Conservation (phyloP, 2,329 filamentous ascomycete genomes). For the Chaetomium strumarium region DNA sequence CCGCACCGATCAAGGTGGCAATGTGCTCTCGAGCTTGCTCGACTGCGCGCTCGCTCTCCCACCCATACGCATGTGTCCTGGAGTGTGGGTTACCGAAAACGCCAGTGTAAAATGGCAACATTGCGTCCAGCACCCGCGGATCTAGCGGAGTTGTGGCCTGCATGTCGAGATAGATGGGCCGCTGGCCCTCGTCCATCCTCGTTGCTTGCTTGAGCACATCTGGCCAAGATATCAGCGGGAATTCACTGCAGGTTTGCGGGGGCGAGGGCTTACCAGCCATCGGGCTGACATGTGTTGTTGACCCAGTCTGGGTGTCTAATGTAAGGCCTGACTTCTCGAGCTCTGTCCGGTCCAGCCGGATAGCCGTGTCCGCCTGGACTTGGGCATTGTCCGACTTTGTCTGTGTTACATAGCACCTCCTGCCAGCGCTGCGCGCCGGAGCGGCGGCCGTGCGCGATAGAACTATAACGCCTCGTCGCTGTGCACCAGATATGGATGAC, state of each 20-base stretch:
- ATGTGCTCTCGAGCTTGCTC: conserved; percentile 81
- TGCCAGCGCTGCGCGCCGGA: conserved; percentile 28
- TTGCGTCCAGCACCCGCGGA: conserved; percentile 88
- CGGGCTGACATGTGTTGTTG: conserved; percentile 71
- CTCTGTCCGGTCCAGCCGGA: conserved; percentile 79
- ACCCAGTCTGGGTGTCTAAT: conserved; percentile 44
- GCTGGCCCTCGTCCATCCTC: conserved; percentile 83
- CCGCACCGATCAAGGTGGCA: conserved; percentile 82
- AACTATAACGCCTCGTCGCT: conserved; percentile 31
- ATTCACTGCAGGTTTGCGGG: background rate
- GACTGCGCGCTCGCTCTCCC: conserved; percentile 93
- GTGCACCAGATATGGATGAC: conserved; percentile 33
- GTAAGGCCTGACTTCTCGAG: conserved; percentile 62
- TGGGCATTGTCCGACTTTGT: conserved; percentile 74
- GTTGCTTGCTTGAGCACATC: conserved; percentile 87
- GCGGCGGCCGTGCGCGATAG: conserved; percentile 31
- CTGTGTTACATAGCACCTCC: conserved; percentile 72
- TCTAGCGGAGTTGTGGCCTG: conserved; percentile 95
- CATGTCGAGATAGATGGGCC: conserved; percentile 97
- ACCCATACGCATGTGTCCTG: conserved; percentile 94
- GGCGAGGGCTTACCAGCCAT: conserved; percentile 50
- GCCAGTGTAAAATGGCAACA: conserved; percentile 91
- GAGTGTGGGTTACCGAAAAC: conserved; percentile 97
- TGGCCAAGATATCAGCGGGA: conserved; percentile 25
- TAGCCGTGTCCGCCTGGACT: conserved; percentile 75